These are phyloP conservation scores for Jackrogersella multiformis DNA, from an alignment of 495 filamentous ascomycete genomes.

Conservation along the genomic window DNA sequence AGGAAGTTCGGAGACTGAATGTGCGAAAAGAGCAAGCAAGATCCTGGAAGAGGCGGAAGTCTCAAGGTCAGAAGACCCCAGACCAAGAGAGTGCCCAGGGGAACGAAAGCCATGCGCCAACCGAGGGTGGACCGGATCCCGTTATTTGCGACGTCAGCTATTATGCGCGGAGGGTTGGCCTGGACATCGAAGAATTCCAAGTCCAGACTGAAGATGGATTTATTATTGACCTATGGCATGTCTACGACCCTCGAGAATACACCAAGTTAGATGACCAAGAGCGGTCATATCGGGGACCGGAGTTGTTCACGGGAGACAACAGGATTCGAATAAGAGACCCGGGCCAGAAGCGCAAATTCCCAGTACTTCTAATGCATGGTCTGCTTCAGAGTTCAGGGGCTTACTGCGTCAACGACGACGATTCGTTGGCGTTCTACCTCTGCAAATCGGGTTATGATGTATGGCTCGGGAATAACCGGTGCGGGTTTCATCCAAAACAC, in stretches of 20 bases:
- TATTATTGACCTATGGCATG: constrained; percentile 85
- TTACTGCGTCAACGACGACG: constrained; percentile 90
- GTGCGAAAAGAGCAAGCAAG: constrained; percentile 64
- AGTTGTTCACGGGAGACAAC: constrained; percentile 47
- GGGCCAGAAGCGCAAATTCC: constrained; percentile 72
- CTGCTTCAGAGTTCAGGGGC: constrained; percentile 87
- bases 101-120: constrained; percentile 68
- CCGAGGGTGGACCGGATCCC: constrained; percentile 82
- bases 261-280: constrained; percentile 52
- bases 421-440: constrained; percentile 89
- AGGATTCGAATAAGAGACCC: constrained; percentile 32
- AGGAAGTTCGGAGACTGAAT: constrained; percentile 64
- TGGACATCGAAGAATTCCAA: constrained; percentile 83
- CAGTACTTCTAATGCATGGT: constrained; percentile 88
- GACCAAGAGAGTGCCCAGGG: constrained; percentile 53
- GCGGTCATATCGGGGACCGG: constrained; percentile 52
- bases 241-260: constrained; percentile 86
- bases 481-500: constrained; percentile 83
- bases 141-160: constrained; percentile 82
- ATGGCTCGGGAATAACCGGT: constrained; percentile 95
- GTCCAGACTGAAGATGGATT: constrained; percentile 97
- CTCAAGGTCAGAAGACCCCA: constrained; percentile 35
- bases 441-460: constrained; percentile 95
- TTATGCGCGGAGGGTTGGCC: constrained; percentile 87
- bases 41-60: constrained; percentile 66